Evolutionary conservation across 2,329 filamentous ascomycete species (phyloP), one percentile per base, ranked within the genome.

Genomic region (Cyanodermella asteris): DNA sequence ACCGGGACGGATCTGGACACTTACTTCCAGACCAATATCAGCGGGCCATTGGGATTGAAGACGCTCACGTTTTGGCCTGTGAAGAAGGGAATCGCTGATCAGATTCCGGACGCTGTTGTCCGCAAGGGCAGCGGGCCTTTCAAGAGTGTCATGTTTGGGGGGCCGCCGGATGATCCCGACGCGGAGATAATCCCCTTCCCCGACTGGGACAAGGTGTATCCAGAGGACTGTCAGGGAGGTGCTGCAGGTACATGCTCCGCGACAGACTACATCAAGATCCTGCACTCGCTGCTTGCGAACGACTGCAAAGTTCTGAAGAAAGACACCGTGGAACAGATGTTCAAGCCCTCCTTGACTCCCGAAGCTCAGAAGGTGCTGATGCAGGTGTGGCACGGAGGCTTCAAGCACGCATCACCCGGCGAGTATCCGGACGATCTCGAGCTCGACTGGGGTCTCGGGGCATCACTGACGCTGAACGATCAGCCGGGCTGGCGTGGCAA

Each of bases 401-500:
- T 26, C 19, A 13, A 20, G 2, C 39, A 36, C 18, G 38, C 38
- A 17, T 32, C 32, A 2, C 38, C 43, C 33, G 43, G 43, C 7
- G 37, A 37, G 2, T 35, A 35, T 3, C 20, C 28, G 1, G 27
- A 32, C 8, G 24, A 30, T 1, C 16, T 38, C 1, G 26, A 26
- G 9, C 40, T 38, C 24, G 38, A 45, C 22, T 44, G 37, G 35
- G 41, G 37, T 3, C 32, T 49, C 2, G 45, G 40, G 6, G 45
- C 45, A 4, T 13, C 49, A 17, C 7, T 48, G 8, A 19, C 39
- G 5, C 19, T 26, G 4, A 29, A 22, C 2, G 41, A 46, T 22
- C 17, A 28, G 3, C 29, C 31, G 0, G 37, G 37, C 15, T 41
- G 40, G n/a, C 42, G 31, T 31, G 35, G 29, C 15, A 31, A 34